Percentiles rank a stretch among this genome's conserved stretches.
phyloP scores from a whole-genome alignment of 129 eudicot species.

The Flaveria linearis region DNA sequence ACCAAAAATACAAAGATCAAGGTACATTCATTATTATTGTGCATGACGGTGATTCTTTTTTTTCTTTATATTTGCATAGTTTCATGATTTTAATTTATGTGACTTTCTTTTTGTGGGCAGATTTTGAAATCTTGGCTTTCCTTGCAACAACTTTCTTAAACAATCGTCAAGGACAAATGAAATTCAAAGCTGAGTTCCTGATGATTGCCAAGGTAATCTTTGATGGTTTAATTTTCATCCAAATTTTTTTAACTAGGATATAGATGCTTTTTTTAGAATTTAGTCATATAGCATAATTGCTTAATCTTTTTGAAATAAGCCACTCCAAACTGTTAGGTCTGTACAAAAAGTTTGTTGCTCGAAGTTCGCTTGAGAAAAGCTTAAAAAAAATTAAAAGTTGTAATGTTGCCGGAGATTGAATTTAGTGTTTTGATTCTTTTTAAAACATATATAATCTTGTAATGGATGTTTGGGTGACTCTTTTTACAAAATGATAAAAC shows the following conservation, averaged over 20 bases:
- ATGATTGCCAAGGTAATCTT: slow-evolving; percentile 72
- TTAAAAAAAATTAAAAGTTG: no score
- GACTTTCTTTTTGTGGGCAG: slow-evolving; percentile 34
- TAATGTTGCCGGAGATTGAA: no score
- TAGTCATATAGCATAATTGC: no score
- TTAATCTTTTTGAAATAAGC: no score
- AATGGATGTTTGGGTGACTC: no score
- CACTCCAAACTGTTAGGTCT: no score
- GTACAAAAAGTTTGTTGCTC: no score
- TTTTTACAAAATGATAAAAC: no score
- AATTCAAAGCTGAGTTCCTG: slow-evolving; percentile 88
- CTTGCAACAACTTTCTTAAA: slow-evolving; percentile 81
- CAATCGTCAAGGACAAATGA: slow-evolving; percentile 93
- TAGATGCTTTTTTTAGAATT: not conserved
- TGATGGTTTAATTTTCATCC: not conserved
- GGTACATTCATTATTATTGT: slow-evolving; percentile 40
- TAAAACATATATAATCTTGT: no score
- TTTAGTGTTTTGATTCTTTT: no score
- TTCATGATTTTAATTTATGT: slow-evolving; percentile 18
- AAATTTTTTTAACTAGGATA: not conserved
- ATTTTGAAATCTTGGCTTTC: slow-evolving; percentile 89
- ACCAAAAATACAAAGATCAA: slow-evolving; percentile 75
- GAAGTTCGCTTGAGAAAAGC: no score
- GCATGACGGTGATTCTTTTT: not conserved
- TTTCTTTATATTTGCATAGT: not conserved